Percentiles rank a stretch among this genome's conserved stretches.
Evolutionary conservation across 768 basidiomycete species (phyloP).

Genomic region (Boletus vermiculosoides): DNA sequence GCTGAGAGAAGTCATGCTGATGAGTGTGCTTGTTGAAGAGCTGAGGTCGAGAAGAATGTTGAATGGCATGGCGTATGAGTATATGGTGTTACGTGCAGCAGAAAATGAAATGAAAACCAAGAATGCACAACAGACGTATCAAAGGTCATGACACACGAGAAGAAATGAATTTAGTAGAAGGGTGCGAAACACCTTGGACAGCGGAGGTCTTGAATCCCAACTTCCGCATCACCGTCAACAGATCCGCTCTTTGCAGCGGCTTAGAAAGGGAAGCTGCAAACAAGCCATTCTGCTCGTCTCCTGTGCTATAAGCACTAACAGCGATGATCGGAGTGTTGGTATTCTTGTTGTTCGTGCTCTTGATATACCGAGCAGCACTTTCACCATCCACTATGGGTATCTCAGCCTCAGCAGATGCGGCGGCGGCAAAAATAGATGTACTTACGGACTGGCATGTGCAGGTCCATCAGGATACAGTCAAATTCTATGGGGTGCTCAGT

Average conservation of each 20-base stretch:
- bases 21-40: conserved; percentile 31
- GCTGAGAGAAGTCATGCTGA: conserved; percentile 25
- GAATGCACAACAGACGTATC: conserved; percentile 22
- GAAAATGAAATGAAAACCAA: conserved; percentile 31
- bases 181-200: conserved; percentile 52
- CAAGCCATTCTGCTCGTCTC: conserved; percentile 65
- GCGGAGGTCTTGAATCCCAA: conserved; percentile 90
- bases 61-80: conserved; percentile 36
- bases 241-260: conserved; percentile 84
- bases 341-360: conserved; percentile 95
- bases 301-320: conserved; percentile 82
- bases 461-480: conserved; percentile 93
- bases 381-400: conserved; percentile 78
- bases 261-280: conserved; percentile 85
- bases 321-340: conserved; percentile 90
- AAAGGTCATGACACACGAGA: conserved; percentile 28
- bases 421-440: conserved; percentile 13
- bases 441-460: conserved; percentile 92
- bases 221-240: conserved; percentile 77
- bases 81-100: conserved; percentile 31
- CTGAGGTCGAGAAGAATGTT: conserved; percentile 23
- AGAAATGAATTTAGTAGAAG: conserved; percentile 52
- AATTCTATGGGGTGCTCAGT: conserved; percentile 59
- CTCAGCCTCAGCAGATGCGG: conserved; percentile 9
- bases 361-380: conserved; percentile 95